Conservation (phyloP, 169 alveolate genomes). For the Hepatocystis sp. region DNA sequence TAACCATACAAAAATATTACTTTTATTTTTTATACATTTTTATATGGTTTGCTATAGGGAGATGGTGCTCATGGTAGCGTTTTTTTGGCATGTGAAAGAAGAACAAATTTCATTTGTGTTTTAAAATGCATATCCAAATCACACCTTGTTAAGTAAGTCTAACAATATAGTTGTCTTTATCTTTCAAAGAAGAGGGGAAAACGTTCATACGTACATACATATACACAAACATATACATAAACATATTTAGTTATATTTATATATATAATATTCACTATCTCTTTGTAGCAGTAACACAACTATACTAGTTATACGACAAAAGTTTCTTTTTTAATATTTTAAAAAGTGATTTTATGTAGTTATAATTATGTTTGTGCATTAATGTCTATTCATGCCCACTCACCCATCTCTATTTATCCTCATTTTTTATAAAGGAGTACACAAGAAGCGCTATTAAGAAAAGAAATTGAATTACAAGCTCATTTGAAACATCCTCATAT, state of each 20-base stretch:
- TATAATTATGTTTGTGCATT: too few relatives aligned
- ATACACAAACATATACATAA: too few relatives aligned
- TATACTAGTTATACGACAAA: too few relatives aligned
- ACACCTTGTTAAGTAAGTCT: slow-evolving; percentile 78
- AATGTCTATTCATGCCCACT: neutral
- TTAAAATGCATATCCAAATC: slow-evolving; percentile 88
- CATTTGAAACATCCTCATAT: slow-evolving; percentile 91
- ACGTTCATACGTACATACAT: too few relatives aligned
- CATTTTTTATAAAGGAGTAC: slow-evolving; percentile 76
- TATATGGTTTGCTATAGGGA: slow-evolving; percentile 80
- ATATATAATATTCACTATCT: too few relatives aligned
- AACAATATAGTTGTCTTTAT: too few relatives aligned
- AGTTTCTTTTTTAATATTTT: too few relatives aligned
- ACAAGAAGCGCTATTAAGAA: slow-evolving; percentile 87
- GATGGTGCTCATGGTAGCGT: slow-evolving; percentile 94
- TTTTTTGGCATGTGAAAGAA: slow-evolving; percentile 89
- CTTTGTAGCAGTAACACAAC: too few relatives aligned
- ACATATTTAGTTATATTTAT: too few relatives aligned
- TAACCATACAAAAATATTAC: too few relatives aligned
- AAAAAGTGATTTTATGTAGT: too few relatives aligned
- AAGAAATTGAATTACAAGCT: slow-evolving; percentile 92
- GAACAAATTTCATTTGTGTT: slow-evolving; percentile 91
- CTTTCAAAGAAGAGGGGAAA: too few relatives aligned
- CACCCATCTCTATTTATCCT: neutral
- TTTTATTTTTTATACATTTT: neutral